Conservation (phyloP, 768 basidiomycete species). For the Pulveroboletus sp. region DNA sequence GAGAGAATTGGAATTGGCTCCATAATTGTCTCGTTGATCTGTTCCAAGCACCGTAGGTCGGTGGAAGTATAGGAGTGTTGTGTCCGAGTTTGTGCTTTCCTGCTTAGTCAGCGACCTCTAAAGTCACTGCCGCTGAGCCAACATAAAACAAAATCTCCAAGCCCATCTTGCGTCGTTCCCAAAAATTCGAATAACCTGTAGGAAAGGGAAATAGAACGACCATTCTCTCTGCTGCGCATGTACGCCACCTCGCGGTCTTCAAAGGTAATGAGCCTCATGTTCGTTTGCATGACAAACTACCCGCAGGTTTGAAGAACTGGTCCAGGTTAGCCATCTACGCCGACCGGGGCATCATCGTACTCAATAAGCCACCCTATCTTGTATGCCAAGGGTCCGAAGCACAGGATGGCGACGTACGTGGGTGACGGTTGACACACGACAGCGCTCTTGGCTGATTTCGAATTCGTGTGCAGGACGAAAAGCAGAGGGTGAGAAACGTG, state of each 20-base stretch:
- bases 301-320: conserved; percentile 25
- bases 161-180: too few relatives aligned
- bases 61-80: not conserved
- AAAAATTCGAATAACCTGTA: not conserved
- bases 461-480: conserved; percentile 12
- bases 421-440: conserved; percentile 1
- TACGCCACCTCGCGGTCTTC: conserved; percentile 17
- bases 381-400: conserved; percentile 44
- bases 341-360: conserved; percentile 49
- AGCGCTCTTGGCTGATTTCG: not conserved
- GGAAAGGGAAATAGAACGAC: not conserved
- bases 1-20: too few relatives aligned
- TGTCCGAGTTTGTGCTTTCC: not conserved
- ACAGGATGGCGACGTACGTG: conserved; percentile 22
- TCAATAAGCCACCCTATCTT: conserved; percentile 60
- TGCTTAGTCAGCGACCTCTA: conserved; percentile 15
- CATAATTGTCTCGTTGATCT: too few relatives aligned
- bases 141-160: too few relatives aligned
- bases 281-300: not conserved
- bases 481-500: conserved; percentile 21
- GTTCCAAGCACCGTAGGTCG: too few relatives aligned
- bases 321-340: conserved; percentile 43
- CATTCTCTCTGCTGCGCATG: conserved; percentile 7
- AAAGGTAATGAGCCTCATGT: conserved; percentile 16
- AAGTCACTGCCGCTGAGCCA: too few relatives aligned